phyloP scores from a whole-genome alignment of 768 basidiomycete species.

The Grammothele lineata region DNA sequence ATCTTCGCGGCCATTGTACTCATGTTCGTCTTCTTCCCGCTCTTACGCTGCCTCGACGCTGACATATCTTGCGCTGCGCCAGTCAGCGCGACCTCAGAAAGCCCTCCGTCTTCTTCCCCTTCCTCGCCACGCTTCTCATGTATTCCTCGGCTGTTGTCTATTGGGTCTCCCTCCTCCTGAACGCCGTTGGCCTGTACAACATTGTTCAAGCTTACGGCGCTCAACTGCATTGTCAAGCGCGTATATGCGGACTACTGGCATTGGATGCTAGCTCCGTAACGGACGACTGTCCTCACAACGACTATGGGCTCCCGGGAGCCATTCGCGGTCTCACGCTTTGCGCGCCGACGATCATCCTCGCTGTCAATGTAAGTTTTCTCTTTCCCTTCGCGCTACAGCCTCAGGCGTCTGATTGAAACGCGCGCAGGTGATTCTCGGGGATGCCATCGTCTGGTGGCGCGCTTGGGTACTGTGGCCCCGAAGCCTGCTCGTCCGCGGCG shows the following conservation, averaged over 20 bases:
- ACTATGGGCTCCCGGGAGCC: neutral
- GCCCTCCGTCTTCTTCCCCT: neutral
- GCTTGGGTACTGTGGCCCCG: neutral
- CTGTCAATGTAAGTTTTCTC: neutral
- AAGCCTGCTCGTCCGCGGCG: neutral
- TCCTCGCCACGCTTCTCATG: neutral
- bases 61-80: neutral
- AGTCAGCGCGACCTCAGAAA: neutral
- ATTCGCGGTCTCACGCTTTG: neutral
- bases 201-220: neutral
- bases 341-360: neutral
- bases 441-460: conserved; percentile 1
- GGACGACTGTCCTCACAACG: neutral
- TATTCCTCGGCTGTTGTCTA: neutral
- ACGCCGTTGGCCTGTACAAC: neutral
- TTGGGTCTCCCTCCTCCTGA: neutral
- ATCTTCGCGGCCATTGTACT: neutral
- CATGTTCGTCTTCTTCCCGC: neutral
- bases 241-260: too few relatives aligned
- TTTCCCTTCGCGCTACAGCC: neutral
- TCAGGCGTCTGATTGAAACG: neutral
- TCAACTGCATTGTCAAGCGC: neutral
- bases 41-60: neutral
- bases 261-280: neutral
- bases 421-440: neutral